A percentile compares a stretch with the other conserved stretches of the same genome.
phyloP scores from a whole-genome alignment of 495 filamentous ascomycete genomes.

The Neurospora cerealis region DNA sequence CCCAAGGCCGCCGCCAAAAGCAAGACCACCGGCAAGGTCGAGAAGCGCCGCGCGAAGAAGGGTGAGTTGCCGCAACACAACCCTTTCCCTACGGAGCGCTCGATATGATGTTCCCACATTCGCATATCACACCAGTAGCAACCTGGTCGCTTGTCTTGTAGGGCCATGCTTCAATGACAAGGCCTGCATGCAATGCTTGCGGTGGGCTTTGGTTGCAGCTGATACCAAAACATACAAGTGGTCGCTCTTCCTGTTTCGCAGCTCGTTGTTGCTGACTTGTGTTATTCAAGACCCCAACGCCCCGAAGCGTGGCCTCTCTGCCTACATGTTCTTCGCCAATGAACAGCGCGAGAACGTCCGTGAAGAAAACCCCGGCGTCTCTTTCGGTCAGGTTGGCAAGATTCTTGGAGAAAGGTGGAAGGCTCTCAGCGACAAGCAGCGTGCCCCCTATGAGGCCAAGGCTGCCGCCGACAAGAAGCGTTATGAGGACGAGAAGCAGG shows the following conservation, averaged over 20 bases:
- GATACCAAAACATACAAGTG: not conserved
- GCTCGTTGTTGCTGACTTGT: not conserved
- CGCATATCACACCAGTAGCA: not conserved
- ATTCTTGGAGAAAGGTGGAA: constrained; percentile 97
- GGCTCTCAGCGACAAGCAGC: constrained; percentile 79
- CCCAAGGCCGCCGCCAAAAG: constrained; percentile 40
- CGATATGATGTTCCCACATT: constrained; percentile 3
- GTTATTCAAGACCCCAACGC: constrained; percentile 76
- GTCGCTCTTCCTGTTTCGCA: not conserved
- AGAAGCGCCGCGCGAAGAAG: constrained; percentile 39
- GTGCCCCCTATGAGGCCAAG: constrained; percentile 89
- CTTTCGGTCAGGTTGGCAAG: constrained; percentile 97
- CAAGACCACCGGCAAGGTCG: constrained; percentile 31
- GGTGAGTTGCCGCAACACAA: constrained; percentile 23
- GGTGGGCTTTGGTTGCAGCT: not conserved
- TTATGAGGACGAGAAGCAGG: constrained; percentile 94
- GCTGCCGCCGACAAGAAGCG: constrained; percentile 95
- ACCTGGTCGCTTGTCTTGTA: constrained; percentile 62
- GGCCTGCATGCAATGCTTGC: constrained; percentile 49
- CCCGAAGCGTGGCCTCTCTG: constrained; percentile 96
- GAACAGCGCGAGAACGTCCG: constrained; percentile 97
- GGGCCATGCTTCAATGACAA: constrained; percentile 51
- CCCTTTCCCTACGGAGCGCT: not conserved
- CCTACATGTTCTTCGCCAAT: constrained; percentile 99
- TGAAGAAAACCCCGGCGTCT: constrained; percentile 96